Evolutionary conservation across 345 rosid genomes (phyloP).

Genomic region (Camelina hispida): DNA sequence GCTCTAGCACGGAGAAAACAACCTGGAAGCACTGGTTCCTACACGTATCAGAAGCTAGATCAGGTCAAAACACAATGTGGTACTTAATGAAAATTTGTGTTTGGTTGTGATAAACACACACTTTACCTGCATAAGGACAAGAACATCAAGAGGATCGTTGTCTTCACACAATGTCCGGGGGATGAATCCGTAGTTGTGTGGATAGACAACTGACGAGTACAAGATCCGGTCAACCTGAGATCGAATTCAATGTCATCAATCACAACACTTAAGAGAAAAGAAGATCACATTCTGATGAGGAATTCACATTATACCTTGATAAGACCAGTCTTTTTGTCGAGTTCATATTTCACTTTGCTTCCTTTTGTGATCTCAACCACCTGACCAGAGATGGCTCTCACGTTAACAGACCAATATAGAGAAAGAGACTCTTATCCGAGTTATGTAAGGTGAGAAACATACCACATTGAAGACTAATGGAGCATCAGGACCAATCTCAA

Average conservation of each 20-base stretch:
- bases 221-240: slow-evolving; percentile 81
- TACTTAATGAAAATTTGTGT: not conserved
- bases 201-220: slow-evolving; percentile 97
- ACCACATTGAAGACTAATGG: slow-evolving; percentile 75
- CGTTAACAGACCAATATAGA: slow-evolving; percentile 5
- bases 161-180: slow-evolving; percentile 96
- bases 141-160: slow-evolving; percentile 92
- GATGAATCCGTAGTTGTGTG: slow-evolving; percentile 98
- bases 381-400: slow-evolving; percentile 44
- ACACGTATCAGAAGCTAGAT: slow-evolving; percentile 7
- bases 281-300: not conserved
- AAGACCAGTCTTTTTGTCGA: slow-evolving; percentile 94
- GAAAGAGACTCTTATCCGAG: not conserved
- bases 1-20: slow-evolving; percentile 94
- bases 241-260: not conserved
- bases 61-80: not conserved
- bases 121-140: slow-evolving; percentile 93
- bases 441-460: slow-evolving; percentile 34
- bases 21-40: slow-evolving; percentile 99
- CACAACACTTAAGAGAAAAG: not conserved
- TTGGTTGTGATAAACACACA: slow-evolving; percentile 10
- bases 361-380: slow-evolving; percentile 98
- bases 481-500: slow-evolving; percentile 95
- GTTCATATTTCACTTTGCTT: slow-evolving; percentile 96
- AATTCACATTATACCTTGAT: slow-evolving; percentile 67